phyloP scores from a whole-genome alignment of 2,329 filamentous ascomycete genomes.

The Fusarium musae region DNA sequence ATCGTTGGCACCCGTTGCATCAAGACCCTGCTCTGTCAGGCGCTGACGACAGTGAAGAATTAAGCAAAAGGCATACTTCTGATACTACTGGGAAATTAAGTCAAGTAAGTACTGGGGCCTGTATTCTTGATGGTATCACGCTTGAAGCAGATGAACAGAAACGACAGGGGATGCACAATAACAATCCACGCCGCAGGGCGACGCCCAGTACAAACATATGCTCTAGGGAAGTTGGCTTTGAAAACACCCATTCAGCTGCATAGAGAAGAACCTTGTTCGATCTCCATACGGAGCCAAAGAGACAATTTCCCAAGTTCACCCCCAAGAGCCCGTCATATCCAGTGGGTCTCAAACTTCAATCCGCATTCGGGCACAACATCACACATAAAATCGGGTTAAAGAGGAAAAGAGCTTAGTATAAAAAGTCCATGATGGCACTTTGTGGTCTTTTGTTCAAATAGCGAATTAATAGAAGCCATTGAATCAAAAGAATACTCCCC shows the following conservation, averaged over 20 bases:
- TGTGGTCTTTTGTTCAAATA: too few species aligned
- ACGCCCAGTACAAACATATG: background rate
- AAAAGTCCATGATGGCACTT: background rate
- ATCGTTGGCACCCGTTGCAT: background rate
- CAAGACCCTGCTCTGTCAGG: background rate
- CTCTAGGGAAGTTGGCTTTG: too few species aligned
- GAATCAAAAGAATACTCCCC: background rate
- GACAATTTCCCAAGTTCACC: fast-evolving
- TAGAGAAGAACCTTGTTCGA: background rate
- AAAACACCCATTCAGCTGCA: background rate
- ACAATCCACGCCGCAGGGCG: background rate
- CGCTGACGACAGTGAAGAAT: fast-evolving
- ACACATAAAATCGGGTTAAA: background rate
- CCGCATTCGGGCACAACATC: too few species aligned
- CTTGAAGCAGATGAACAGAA: background rate
- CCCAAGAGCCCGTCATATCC: background rate
- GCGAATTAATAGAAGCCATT: fast-evolving
- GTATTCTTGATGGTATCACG: too few species aligned
- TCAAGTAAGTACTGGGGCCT: background rate
- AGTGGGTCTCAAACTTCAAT: background rate
- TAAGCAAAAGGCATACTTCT: background rate
- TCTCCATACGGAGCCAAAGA: background rate
- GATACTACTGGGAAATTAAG: background rate
- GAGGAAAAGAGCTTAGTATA: background rate
- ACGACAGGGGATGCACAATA: background rate